A percentile compares a stretch with the other conserved stretches of the same genome.
phyloP scores from a whole-genome alignment of 148 eudicot species.

The Cornus kousa region DNA sequence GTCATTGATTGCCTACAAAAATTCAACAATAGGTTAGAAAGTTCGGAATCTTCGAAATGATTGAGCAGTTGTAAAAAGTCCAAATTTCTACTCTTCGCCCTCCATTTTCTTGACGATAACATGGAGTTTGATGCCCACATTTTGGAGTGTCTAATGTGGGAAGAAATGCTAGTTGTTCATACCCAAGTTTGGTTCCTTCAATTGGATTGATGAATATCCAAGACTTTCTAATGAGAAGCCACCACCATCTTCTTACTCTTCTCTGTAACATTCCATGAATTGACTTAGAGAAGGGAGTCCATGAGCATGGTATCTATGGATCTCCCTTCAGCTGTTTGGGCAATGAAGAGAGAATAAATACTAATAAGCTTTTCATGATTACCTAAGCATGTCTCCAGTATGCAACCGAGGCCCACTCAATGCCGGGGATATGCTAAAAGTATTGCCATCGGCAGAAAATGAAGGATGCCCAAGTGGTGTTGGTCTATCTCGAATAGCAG shows the following conservation, averaged over 20 bases:
- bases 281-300: not conserved
- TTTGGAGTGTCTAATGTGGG: not conserved
- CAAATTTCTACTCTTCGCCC: not conserved
- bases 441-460: slow-evolving; percentile 32
- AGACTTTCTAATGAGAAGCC: not conserved
- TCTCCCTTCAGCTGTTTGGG: not conserved
- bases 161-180: not conserved
- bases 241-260: not conserved
- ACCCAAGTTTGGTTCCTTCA: slow-evolving; percentile 2
- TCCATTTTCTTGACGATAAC: not conserved
- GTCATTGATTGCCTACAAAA: not conserved
- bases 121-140: not conserved
- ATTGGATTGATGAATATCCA: not conserved
- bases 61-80: not conserved
- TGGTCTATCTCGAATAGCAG: slow-evolving; percentile 73
- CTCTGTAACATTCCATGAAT: not conserved
- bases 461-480: slow-evolving; percentile 66
- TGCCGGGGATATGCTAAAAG: slow-evolving; percentile 52
- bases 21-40: not conserved
- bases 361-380: not conserved
- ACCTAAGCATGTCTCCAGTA: slow-evolving; percentile 52
- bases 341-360: slow-evolving; percentile 12
- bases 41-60: not conserved
- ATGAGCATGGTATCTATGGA: not conserved
- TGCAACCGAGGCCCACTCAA: slow-evolving; percentile 43